phyloP scores from a whole-genome alignment of 2,329 filamentous ascomycete species.

The Mycosphaerella sp. region DNA sequence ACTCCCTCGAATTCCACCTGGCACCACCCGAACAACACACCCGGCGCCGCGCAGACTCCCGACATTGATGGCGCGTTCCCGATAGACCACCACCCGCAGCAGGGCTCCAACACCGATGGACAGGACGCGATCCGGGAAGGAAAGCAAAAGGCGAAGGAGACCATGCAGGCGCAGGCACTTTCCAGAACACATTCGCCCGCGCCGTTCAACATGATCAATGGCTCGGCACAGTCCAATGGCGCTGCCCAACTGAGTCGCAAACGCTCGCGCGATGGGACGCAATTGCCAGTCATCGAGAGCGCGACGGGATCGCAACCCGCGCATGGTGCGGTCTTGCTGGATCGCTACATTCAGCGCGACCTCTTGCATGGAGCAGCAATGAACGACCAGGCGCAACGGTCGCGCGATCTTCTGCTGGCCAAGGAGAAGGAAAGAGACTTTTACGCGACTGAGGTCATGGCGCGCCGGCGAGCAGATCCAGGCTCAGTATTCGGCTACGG shows the following conservation, averaged over 20 bases:
- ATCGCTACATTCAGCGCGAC: slow-evolving; percentile 61
- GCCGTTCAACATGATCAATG: slow-evolving; percentile 22
- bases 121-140: slow-evolving; percentile 50
- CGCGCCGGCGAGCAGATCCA: slow-evolving; percentile 52
- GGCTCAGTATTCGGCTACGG: slow-evolving; percentile 61
- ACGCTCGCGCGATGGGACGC: slow-evolving; percentile 55
- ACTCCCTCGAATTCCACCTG: slow-evolving; percentile 13
- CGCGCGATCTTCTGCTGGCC: slow-evolving; percentile 48
- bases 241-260: slow-evolving; percentile 47
- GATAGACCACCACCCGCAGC: slow-evolving; percentile 14
- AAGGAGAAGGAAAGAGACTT: slow-evolving; percentile 64
- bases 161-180: slow-evolving; percentile 48
- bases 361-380: slow-evolving; percentile 52
- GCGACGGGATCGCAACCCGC: slow-evolving; percentile 19
- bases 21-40: slow-evolving; percentile 11
- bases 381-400: slow-evolving; percentile 41
- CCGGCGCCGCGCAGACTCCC: slow-evolving; percentile 24
- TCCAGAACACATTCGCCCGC: slow-evolving; percentile 33
- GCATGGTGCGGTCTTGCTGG: slow-evolving; percentile 43
- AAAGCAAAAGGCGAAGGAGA: slow-evolving; percentile 56
- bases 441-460: slow-evolving; percentile 58
- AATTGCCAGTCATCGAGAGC: slow-evolving; percentile 38
- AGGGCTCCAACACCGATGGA: slow-evolving; percentile 20
- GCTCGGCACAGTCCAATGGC: slow-evolving; percentile 41
- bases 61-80: slow-evolving; percentile 18